phyloP scores from a whole-genome alignment of 768 basidiomycete genomes.

The Clitopilus passeckerianus region DNA sequence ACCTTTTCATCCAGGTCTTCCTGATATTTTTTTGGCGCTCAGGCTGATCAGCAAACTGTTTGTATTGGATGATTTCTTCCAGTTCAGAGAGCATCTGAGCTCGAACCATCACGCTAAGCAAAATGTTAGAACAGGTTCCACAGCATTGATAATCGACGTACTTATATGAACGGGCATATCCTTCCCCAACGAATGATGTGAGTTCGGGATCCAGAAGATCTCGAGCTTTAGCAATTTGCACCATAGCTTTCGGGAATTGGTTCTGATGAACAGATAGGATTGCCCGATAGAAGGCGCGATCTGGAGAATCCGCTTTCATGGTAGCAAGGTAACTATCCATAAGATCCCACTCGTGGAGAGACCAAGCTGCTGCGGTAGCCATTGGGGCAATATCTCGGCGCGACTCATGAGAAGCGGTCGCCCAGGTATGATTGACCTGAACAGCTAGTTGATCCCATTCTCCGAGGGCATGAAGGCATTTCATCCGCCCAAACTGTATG shows the following conservation, averaged over 20 bases:
- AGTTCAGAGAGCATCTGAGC: conserved; percentile 98
- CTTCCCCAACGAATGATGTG: conserved; percentile 88
- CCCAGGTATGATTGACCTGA: conserved; percentile 88
- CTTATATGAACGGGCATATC: conserved; percentile 97
- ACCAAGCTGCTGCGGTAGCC: conserved; percentile 97
- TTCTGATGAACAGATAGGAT: conserved; percentile 96
- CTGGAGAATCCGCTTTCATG: conserved; percentile 91
- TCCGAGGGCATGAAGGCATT: conserved; percentile 93
- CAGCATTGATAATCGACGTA: conserved; percentile 29
- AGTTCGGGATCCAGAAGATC: conserved; percentile 90
- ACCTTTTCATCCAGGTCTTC: conserved; percentile 98
- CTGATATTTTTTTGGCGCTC: conserved; percentile 88
- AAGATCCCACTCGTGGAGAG: conserved; percentile 92
- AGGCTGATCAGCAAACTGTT: conserved; percentile 89
- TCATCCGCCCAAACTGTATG: conserved; percentile 86
- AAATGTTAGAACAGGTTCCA: neutral
- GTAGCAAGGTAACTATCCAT: conserved; percentile 97
- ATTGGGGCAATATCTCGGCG: conserved; percentile 91
- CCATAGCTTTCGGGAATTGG: conserved; percentile 86
- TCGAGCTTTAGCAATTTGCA: conserved; percentile 88
- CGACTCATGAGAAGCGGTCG: conserved; percentile 75
- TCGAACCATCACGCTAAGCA: conserved; percentile 81
- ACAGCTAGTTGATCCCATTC: conserved; percentile 92
- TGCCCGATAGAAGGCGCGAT: conserved; percentile 93
- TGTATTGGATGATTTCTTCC: conserved; percentile 96